Conservation (phyloP, 2,329 filamentous ascomycete species). For the Ascocoryne sarcoides region DNA sequence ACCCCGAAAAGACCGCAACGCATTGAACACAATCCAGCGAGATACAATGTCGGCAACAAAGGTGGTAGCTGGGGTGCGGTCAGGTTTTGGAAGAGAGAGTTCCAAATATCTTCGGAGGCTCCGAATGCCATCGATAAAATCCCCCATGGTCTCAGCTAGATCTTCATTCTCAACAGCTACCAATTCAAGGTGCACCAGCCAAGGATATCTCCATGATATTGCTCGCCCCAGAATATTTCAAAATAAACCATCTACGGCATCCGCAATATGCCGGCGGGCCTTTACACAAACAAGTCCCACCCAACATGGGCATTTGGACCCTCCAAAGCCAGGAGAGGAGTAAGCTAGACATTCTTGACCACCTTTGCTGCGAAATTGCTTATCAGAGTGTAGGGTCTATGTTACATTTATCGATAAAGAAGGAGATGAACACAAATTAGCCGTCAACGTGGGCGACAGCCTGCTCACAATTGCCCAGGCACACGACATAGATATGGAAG, state of each 20-base stretch:
- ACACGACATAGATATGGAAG: constrained; percentile 96
- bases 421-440: constrained; percentile 62
- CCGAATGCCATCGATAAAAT: neutral
- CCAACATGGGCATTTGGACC: constrained; percentile 70
- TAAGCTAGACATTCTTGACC: constrained; percentile 35
- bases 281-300: constrained; percentile 58
- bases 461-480: constrained; percentile 90
- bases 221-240: constrained; percentile 1
- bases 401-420: constrained; percentile 95
- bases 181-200: neutral
- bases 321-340: constrained; percentile 89
- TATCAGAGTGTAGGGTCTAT: constrained; percentile 51
- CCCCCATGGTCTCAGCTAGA: neutral
- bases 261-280: constrained; percentile 18
- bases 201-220: no score
- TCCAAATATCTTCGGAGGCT: neutral
- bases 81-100: neutral
- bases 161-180: neutral
- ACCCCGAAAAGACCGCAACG: no score
- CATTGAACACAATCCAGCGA: no score
- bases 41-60: constrained; percentile 2
- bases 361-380: constrained; percentile 1
- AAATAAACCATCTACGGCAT: neutral
- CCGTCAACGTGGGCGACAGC: constrained; percentile 81
- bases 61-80: neutral